Conservation (phyloP, 176 grass and related monocot species). For the Bromus sterilis region DNA sequence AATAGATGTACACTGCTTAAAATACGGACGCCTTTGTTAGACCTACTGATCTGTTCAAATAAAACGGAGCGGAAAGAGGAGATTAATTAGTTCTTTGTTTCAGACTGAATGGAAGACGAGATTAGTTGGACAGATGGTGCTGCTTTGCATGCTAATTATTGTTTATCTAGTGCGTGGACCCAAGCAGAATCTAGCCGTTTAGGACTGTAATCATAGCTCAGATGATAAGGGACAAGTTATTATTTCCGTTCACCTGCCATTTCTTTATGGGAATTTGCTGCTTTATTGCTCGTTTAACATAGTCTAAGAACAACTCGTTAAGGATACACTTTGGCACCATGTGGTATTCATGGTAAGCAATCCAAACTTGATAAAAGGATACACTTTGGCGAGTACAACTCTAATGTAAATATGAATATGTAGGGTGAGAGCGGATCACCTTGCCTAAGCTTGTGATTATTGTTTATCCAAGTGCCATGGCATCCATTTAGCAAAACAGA, state of each 20-base stretch:
- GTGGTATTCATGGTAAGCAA: too few species aligned
- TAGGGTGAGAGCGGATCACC: too few species aligned
- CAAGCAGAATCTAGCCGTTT: neutral
- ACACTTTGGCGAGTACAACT: too few species aligned
- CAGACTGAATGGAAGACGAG: neutral
- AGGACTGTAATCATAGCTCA: neutral
- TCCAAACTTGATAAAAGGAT: too few species aligned
- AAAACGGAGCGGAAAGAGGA: neutral
- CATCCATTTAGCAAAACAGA: too few species aligned
- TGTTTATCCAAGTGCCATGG: too few species aligned
- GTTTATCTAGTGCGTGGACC: neutral
- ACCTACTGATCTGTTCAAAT: neutral
- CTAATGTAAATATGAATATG: too few species aligned
- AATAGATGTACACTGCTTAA: neutral
- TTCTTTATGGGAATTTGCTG: too few species aligned
- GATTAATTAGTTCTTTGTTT: neutral
- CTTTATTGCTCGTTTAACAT: too few species aligned
- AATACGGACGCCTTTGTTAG: neutral
- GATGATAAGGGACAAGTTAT: neutral
- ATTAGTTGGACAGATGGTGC: neutral
- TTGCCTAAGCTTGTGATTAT: too few species aligned
- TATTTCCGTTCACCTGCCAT: neutral
- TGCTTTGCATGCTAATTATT: conserved; percentile 15
- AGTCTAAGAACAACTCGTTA: too few species aligned
- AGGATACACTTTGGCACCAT: too few species aligned